Evolutionary conservation across 768 basidiomycete species (phyloP).

Genomic region (Psilocybe azurescens): DNA sequence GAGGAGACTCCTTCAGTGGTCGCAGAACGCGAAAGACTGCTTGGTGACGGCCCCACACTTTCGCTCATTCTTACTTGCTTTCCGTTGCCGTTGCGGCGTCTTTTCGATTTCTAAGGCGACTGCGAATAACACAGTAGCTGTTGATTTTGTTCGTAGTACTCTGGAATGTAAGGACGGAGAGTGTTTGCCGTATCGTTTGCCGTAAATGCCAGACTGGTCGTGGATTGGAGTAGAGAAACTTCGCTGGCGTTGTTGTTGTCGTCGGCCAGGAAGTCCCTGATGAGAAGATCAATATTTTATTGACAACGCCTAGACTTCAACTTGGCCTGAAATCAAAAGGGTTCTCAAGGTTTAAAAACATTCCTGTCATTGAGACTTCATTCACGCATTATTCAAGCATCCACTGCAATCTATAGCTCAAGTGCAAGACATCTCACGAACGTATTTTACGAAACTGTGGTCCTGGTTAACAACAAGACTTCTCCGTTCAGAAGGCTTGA

Average conservation of each 20-base stretch:
- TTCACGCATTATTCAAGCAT: neutral
- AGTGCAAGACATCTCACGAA: no score
- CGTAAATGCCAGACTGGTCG: neutral
- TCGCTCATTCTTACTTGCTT: constrained; percentile 4
- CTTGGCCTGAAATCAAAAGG: neutral
- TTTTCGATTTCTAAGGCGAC: neutral
- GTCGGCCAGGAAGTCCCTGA: neutral
- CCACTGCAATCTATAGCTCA: no score
- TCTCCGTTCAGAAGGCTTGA: no score
- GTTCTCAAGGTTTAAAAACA: neutral
- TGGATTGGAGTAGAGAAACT: neutral
- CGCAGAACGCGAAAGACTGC: neutral
- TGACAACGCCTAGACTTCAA: neutral
- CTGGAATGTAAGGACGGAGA: neutral
- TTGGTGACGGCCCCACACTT: constrained; percentile 12
- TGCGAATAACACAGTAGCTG: neutral
- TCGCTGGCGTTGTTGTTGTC: neutral
- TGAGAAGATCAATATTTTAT: neutral
- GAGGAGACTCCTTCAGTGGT: constrained; percentile 1
- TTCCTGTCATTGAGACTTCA: neutral
- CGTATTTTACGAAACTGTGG: no score
- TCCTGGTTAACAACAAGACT: no score
- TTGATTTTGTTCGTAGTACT: neutral
- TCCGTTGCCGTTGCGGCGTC: neutral
- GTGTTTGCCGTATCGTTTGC: neutral